These are phyloP conservation scores for Phyllosticta citrichinensis DNA, from an alignment of 2,329 filamentous ascomycete species.

Conservation along the genomic window DNA sequence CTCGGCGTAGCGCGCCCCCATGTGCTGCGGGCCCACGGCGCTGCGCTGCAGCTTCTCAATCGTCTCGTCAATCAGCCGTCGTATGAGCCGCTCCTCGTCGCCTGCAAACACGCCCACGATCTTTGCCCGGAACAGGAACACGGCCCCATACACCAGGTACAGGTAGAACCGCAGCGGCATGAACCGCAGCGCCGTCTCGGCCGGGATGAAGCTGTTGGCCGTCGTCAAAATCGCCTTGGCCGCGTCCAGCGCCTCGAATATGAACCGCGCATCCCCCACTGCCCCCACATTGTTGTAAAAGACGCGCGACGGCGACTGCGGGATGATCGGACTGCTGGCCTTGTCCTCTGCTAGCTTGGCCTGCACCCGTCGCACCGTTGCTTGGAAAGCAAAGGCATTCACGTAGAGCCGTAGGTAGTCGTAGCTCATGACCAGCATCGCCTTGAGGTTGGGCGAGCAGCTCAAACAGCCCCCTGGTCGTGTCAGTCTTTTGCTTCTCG, in stretches of 20 bases:
- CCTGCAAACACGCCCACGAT: constrained; percentile 38
- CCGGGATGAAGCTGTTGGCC: constrained; percentile 40
- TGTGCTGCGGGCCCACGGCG: constrained; percentile 34
- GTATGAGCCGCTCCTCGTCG: constrained; percentile 38
- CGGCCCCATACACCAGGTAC: constrained; percentile 39
- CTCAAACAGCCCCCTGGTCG: constrained; percentile 8
- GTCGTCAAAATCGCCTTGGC: constrained; percentile 41
- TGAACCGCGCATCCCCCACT: constrained; percentile 39
- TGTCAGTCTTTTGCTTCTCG: constrained; percentile 35
- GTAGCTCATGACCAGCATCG: constrained; percentile 58
- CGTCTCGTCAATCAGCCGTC: constrained; percentile 38
- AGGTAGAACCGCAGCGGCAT: constrained; percentile 41
- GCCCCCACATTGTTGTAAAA: constrained; percentile 42
- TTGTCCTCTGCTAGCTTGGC: not conserved
- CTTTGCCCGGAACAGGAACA: constrained; percentile 39
- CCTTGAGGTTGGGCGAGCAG: constrained; percentile 56
- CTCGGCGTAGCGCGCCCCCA: constrained; percentile 37
- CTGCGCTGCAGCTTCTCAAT: constrained; percentile 34
- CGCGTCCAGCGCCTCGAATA: constrained; percentile 41
- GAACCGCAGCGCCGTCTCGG: constrained; percentile 36
- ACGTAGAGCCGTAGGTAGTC: constrained; percentile 65
- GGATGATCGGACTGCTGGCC: constrained; percentile 15
- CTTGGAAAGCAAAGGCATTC: constrained; percentile 67
- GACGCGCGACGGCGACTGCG: constrained; percentile 31
- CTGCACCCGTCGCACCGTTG: constrained; percentile 42